These are phyloP conservation scores for Picea mariana DNA, from an alignment of 83 land plant species.

Conservation along the genomic window DNA sequence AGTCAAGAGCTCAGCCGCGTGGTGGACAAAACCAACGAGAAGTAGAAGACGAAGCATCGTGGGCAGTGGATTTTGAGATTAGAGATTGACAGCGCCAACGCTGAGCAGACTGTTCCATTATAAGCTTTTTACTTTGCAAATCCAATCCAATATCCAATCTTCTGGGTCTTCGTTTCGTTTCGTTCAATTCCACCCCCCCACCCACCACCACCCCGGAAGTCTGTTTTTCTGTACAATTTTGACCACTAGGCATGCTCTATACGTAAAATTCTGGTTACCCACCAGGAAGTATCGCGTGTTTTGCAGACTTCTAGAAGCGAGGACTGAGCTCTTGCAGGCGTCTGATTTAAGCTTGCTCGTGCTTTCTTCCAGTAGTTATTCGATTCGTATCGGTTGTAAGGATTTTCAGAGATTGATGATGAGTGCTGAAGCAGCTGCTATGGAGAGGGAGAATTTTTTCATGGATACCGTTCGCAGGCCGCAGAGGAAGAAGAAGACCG, in stretches of 20 bases:
- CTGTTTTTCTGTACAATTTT: not conserved
- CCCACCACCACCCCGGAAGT: too few relatives aligned
- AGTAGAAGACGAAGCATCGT: constrained; percentile 12
- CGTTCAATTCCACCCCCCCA: too few relatives aligned
- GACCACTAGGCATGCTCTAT: constrained; percentile 2
- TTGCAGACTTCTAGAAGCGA: not conserved
- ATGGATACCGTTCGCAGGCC: not conserved
- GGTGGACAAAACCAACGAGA: not conserved
- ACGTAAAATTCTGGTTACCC: constrained; percentile 8
- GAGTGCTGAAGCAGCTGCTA: not conserved
- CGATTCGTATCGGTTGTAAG: not conserved
- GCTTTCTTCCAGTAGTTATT: too few relatives aligned
- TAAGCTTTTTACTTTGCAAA: too few relatives aligned
- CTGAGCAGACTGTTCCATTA: too few relatives aligned
- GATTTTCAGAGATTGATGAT: not conserved
- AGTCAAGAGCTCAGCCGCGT: constrained; percentile 18
- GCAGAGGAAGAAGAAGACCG: not conserved
- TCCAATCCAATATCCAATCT: too few relatives aligned
- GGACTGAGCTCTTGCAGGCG: not conserved
- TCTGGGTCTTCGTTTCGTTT: not conserved
- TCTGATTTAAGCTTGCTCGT: too few relatives aligned
- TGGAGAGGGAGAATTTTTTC: not conserved
- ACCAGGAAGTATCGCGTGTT: not conserved
- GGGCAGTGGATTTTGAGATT: not conserved
- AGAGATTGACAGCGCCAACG: not conserved